Percentiles rank a stretch among this genome's conserved stretches.
These are phyloP conservation scores for Vitis amurensis DNA, from an alignment of 164 flowering plant species.

Conservation along the genomic window DNA sequence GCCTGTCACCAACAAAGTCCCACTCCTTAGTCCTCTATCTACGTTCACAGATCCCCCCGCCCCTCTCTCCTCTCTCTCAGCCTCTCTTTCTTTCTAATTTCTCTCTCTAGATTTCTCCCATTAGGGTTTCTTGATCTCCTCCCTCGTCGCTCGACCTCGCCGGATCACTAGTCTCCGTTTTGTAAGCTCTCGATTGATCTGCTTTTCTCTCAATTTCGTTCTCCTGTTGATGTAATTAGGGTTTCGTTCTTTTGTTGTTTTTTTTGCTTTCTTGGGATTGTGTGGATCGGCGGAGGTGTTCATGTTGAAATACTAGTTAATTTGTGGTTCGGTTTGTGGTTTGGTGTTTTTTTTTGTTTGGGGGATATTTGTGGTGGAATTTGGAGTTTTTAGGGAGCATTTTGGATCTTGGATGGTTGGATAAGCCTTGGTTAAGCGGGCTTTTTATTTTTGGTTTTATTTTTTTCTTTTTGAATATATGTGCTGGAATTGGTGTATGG, in stretches of 20 bases:
- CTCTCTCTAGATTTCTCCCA: background rate
- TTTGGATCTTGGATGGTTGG: no score
- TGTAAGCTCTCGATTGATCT: conserved; percentile 26
- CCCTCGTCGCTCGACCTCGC: background rate
- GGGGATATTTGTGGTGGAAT: no score
- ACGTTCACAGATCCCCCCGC: conserved; percentile 13
- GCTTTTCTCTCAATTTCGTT: conserved; percentile 2
- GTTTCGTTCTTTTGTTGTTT: background rate
- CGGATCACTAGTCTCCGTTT: conserved; percentile 24
- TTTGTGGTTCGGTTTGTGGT: background rate
- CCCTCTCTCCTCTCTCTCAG: conserved; percentile 3
- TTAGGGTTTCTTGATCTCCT: conserved; percentile 29
- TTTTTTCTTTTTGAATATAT: no score
- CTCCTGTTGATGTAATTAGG: background rate
- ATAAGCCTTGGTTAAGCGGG: no score
- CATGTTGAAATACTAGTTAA: background rate
- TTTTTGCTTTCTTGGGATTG: background rate
- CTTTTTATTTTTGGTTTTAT: no score
- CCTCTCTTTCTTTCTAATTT: background rate
- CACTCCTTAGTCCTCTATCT: conserved; percentile 33
- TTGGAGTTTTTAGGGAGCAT: no score
- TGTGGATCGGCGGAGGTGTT: background rate
- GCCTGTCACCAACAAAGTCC: conserved; percentile 60
- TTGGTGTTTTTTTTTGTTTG: no score
- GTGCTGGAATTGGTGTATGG: no score